Conservation (phyloP, 2,329 filamentous ascomycete species). For the Geosmithia flava region DNA sequence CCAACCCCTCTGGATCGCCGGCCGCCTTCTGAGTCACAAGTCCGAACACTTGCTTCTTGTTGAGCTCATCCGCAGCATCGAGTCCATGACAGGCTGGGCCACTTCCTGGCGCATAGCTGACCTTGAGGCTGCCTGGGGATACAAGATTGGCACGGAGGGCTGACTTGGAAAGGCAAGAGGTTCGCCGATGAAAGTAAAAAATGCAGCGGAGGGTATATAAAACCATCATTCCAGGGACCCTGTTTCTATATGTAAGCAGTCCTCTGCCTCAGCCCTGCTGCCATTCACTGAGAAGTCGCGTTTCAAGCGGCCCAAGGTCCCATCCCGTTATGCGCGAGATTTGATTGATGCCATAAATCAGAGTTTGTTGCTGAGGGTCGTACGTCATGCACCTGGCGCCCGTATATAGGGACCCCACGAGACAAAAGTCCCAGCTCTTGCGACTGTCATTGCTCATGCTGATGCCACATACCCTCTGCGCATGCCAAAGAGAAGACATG, state of each 20-base stretch:
- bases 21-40: slow-evolving; percentile 37
- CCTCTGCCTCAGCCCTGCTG: slow-evolving; percentile 7
- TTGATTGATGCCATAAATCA: slow-evolving; percentile 24
- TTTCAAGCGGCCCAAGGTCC: slow-evolving; percentile 13
- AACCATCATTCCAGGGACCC: neutral
- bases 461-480: slow-evolving; percentile 34
- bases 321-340: slow-evolving; percentile 28
- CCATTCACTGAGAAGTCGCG: slow-evolving; percentile 14
- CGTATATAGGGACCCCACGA: slow-evolving; percentile 31
- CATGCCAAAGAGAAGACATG: slow-evolving; percentile 33
- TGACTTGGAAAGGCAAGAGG: neutral
- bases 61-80: slow-evolving; percentile 34
- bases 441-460: slow-evolving; percentile 30
- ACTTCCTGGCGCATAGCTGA: slow-evolving; percentile 39
- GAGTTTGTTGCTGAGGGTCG: slow-evolving; percentile 28
- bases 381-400: slow-evolving; percentile 35
- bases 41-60: slow-evolving; percentile 25
- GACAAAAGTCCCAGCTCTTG: slow-evolving; percentile 32
- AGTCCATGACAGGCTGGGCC: slow-evolving; percentile 39
- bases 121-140: slow-evolving; percentile 28
- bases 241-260: neutral
- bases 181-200: neutral
- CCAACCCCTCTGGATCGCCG: slow-evolving; percentile 44
- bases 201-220: neutral
- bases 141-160: slow-evolving; percentile 13